These are phyloP conservation scores for Sarocladium brachiariae DNA, from an alignment of 2,329 filamentous ascomycete species.

Conservation along the genomic window DNA sequence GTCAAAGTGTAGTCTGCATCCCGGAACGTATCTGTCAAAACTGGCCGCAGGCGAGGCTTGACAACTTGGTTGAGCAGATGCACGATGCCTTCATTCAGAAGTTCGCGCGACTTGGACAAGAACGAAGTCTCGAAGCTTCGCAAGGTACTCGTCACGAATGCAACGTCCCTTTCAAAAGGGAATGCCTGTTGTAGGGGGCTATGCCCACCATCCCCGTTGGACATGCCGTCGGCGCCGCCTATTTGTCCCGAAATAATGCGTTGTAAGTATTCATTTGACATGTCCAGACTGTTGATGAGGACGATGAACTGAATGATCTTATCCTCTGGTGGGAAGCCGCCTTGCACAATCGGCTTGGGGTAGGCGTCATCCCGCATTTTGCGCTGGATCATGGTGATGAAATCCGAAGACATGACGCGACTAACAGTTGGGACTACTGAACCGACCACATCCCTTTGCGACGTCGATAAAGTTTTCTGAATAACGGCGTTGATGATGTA, in stretches of 20 bases:
- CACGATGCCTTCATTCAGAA: conserved; percentile 76
- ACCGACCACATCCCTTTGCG: conserved; percentile 69
- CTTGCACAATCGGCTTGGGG: conserved; percentile 70
- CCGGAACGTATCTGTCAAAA: conserved; percentile 82
- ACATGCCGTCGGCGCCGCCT: conserved; percentile 31
- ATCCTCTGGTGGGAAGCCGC: conserved; percentile 78
- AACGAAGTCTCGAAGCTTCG: conserved; percentile 66
- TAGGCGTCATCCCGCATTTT: conserved; percentile 98
- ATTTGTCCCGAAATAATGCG: conserved; percentile 73
- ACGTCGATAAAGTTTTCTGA: conserved; percentile 78
- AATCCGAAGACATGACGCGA: conserved; percentile 78
- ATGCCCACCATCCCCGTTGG: conserved; percentile 23
- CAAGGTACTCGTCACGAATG: conserved; percentile 61
- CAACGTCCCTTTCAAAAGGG: conserved; percentile 70
- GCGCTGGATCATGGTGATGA: conserved; percentile 92
- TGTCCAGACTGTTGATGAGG: conserved; percentile 90
- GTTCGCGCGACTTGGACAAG: conserved; percentile 68
- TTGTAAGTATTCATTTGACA: conserved; percentile 82
- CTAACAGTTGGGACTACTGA: conserved; percentile 73
- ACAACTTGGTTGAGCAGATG: conserved; percentile 85
- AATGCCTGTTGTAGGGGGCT: conserved; percentile 58
- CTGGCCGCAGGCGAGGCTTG: conserved; percentile 74
- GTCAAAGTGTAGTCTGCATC: conserved; percentile 78
- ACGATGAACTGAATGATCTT: conserved; percentile 86
- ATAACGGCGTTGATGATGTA: conserved; percentile 95